Evolutionary conservation across 345 rosid species (phyloP).

Genomic region (Trapa incisa): DNA sequence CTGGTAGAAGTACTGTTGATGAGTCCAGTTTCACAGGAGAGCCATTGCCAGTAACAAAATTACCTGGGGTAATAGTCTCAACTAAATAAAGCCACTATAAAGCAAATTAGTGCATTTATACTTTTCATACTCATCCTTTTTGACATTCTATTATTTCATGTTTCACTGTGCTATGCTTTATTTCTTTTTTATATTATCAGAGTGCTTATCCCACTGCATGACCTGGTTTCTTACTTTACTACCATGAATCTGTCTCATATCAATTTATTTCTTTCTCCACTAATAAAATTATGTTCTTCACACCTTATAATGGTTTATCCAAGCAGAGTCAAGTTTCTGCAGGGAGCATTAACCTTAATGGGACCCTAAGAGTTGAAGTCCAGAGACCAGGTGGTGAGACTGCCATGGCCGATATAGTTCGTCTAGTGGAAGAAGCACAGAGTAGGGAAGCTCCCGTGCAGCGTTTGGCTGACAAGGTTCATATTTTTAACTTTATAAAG

Average conservation of each 20-base stretch:
- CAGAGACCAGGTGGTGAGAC: slow-evolving; percentile 96
- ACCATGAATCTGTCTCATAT: background rate
- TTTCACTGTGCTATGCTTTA: background rate
- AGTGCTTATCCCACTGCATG: background rate
- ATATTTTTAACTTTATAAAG: slow-evolving; percentile 1
- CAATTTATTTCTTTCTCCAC: background rate
- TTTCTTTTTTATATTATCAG: background rate
- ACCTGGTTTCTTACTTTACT: no score
- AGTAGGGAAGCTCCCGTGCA: slow-evolving; percentile 92
- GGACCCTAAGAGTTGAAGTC: slow-evolving; percentile 84
- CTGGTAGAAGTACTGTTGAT: slow-evolving; percentile 85
- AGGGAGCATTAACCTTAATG: slow-evolving; percentile 90
- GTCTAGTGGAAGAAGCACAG: slow-evolving; percentile 95
- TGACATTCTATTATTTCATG: background rate
- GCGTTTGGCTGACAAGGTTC: slow-evolving; percentile 87
- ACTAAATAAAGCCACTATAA: slow-evolving; percentile 4
- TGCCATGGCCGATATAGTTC: slow-evolving; percentile 80
- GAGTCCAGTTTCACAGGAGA: slow-evolving; percentile 98
- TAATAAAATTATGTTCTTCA: background rate
- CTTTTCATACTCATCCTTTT: background rate
- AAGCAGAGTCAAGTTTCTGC: slow-evolving; percentile 86
- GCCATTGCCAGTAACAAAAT: slow-evolving; percentile 88
- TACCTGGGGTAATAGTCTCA: slow-evolving; percentile 59
- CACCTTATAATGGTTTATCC: slow-evolving; percentile 6
- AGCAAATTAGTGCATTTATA: background rate